Evolutionary conservation across 805 yeast species (phyloP), one percentile per base, ranked within the genome.

Genomic region (Starmerella etchellsii): DNA sequence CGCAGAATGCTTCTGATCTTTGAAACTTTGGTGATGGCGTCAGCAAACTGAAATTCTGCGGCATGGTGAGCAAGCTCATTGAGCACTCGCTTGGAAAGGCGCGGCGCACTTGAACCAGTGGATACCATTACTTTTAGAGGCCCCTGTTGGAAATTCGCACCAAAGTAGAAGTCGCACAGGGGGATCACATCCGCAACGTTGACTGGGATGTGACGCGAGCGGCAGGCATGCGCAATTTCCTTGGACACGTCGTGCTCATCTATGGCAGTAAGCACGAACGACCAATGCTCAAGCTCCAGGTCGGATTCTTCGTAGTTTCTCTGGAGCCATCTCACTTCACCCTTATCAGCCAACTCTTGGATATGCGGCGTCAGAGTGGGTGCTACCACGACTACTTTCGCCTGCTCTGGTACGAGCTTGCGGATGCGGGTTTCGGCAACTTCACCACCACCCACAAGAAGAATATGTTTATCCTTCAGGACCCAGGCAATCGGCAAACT

Each of bases 81-180:
- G 19, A 78, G 70, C 40, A 82, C 76, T 29, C 73, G 61, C 43
- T 73, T 69, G 38, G 84, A 78, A 51, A 82, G 68, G 40, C 91
- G 61, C 1, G 94, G 94, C 2, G 87, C 78, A 51, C 76, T 72
- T 3, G 94, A 93, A 57, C 81, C 81, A 11, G 94, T 81, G 30
- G 83, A 74, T 13, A 82, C 78, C 87, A 82, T 77, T 29, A 82
- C 68, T 55, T 81, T 91, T 37, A 82, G 62, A 14, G 76, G 73
- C 14, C 87, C 91, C 48, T 71, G 72, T 53, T 81, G 68, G 57
- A 73, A 75, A 63, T 78, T 75, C 20, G 87, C 73, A 1, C 94
- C 94, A 58, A 82, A 82, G 62, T 81, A 82, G 59, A 81, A 82
- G 58, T 82, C 94, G 62, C 94, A 82, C 44, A 74, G 63, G n/a